Evolutionary conservation across 352 stramenopile genomes (phyloP).

Genomic region (Phytophthora ramorum): DNA sequence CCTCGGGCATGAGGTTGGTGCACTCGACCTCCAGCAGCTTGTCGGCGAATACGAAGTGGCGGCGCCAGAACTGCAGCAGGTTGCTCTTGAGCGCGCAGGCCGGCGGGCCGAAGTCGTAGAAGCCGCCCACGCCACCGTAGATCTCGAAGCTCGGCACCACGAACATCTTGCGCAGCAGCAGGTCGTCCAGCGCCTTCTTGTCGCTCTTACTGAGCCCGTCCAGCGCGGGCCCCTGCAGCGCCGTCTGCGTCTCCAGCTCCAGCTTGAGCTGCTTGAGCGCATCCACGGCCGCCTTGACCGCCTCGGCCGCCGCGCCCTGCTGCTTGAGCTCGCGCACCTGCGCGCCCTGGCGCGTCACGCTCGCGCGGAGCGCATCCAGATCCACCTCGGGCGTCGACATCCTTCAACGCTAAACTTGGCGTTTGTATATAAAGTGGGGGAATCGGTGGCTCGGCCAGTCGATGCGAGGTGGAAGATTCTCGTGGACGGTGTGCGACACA

Average conservation of each 20-base stretch:
- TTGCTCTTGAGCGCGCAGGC: slow-evolving; percentile 97
- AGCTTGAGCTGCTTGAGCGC: slow-evolving; percentile 95
- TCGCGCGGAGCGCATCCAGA: slow-evolving; percentile 93
- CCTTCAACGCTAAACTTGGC: slow-evolving; percentile 12
- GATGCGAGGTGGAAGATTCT: slow-evolving; percentile 14
- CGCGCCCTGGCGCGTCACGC: slow-evolving; percentile 96
- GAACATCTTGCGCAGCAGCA: slow-evolving; percentile 99
- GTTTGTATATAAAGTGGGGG: slow-evolving; percentile 33
- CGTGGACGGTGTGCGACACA: slow-evolving; percentile 10
- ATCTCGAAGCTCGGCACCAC: slow-evolving; percentile 99
- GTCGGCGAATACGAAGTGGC: slow-evolving; percentile 99
- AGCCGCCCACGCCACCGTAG: slow-evolving; percentile 97
- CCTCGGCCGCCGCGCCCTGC: slow-evolving; percentile 84
- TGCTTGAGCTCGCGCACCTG: slow-evolving; percentile 98
- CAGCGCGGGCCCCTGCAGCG: slow-evolving; percentile 66
- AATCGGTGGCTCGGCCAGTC: not conserved
- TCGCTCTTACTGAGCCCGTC: slow-evolving; percentile 77
- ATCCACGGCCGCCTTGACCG: slow-evolving; percentile 93
- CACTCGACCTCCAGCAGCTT: slow-evolving; percentile 99
- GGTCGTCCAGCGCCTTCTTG: slow-evolving; percentile 96
- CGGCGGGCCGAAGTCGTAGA: slow-evolving; percentile 98
- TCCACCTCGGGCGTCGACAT: slow-evolving; percentile 67
- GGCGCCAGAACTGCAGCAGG: slow-evolving; percentile 96
- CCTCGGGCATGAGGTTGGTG: slow-evolving; percentile 98
- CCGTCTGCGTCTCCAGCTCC: slow-evolving; percentile 80